Percentiles rank a stretch among this genome's conserved stretches.
Evolutionary conservation across 345 rosid species (phyloP).

Genomic region (Populus nigra): DNA sequence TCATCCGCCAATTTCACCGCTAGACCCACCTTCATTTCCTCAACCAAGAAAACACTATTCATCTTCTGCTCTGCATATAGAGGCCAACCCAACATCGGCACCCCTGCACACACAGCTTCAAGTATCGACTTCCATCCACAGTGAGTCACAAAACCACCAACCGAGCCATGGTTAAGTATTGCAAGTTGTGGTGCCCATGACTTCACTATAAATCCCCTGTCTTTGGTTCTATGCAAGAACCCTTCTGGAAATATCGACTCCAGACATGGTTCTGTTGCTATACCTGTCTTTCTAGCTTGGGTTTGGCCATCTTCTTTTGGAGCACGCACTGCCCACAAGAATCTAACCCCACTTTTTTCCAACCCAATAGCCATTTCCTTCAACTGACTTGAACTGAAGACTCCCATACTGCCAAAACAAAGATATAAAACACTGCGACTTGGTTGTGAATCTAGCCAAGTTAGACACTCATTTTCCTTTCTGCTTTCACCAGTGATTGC

Average conservation of each 20-base stretch:
- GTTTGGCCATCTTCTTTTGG: conserved; percentile 17
- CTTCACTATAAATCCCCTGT: conserved; percentile 21
- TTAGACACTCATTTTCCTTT: conserved; percentile 20
- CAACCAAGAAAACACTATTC: conserved; percentile 23
- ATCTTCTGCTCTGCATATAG: conserved; percentile 42
- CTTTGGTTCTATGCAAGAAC: conserved; percentile 35
- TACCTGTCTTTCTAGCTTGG: background rate
- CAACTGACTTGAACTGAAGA: conserved; percentile 28
- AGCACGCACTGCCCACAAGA: conserved; percentile 45
- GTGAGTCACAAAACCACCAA: conserved; percentile 37
- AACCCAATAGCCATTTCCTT: conserved; percentile 42
- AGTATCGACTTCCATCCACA: conserved; percentile 42
- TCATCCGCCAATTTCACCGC: conserved; percentile 8
- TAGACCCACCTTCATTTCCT: conserved; percentile 30
- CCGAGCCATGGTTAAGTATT: conserved; percentile 27
- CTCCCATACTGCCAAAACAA: conserved; percentile 44
- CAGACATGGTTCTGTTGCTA: background rate
- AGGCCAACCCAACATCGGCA: conserved; percentile 53
- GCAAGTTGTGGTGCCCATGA: conserved; percentile 36
- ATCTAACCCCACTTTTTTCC: conserved; percentile 35
- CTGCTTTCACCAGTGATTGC: background rate
- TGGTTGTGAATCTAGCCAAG: conserved; percentile 40
- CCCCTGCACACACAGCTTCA: conserved; percentile 39
- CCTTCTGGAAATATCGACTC: conserved; percentile 35
- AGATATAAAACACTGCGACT: conserved; percentile 34